A percentile compares a stretch with the other conserved stretches of the same genome.
Conservation (phyloP, 2,329 filamentous ascomycete species). For the Aspergillus quadrilineatus region DNA sequence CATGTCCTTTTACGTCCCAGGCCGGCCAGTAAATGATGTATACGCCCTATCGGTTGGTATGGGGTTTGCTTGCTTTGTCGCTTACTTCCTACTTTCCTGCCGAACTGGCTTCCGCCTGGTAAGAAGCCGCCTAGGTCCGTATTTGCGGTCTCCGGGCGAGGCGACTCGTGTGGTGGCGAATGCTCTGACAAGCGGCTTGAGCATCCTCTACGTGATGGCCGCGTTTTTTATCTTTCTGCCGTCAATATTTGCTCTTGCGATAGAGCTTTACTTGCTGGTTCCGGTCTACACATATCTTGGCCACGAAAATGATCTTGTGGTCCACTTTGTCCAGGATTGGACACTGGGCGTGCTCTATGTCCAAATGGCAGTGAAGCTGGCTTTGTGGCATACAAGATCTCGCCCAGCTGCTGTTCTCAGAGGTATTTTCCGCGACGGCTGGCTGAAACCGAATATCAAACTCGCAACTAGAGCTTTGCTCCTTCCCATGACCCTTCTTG, state of each 20-base stretch:
- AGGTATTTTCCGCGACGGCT: constrained; percentile 71
- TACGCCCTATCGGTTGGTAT: constrained; percentile 93
- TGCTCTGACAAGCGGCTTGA: constrained; percentile 38
- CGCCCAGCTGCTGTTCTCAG: constrained; percentile 72
- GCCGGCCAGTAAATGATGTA: constrained; percentile 81
- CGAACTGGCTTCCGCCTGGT: constrained; percentile 24
- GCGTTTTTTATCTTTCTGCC: constrained; percentile 78
- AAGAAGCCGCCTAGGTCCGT: constrained; percentile 26
- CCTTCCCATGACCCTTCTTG: constrained; percentile 68
- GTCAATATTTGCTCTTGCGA: constrained; percentile 71
- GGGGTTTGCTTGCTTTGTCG: constrained; percentile 69
- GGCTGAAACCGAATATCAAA: constrained; percentile 72
- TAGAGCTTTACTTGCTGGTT: constrained; percentile 86
- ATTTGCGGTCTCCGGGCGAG: constrained; percentile 33
- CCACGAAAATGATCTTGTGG: constrained; percentile 39
- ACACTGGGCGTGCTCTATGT: constrained; percentile 88
- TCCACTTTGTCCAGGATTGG: constrained; percentile 91
- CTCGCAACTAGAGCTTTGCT: constrained; percentile 84
- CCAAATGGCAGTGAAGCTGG: constrained; percentile 70
- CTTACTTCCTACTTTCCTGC: constrained; percentile 61
- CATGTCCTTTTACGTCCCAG: constrained; percentile 70
- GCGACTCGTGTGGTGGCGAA: constrained; percentile 23
- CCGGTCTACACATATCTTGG: constrained; percentile 77
- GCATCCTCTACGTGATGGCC: constrained; percentile 71
- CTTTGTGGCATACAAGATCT: constrained; percentile 67